Percentiles rank a stretch among this genome's conserved stretches.
Conservation (phyloP, 2,329 filamentous ascomycete species). For the Capronia epimyces region DNA sequence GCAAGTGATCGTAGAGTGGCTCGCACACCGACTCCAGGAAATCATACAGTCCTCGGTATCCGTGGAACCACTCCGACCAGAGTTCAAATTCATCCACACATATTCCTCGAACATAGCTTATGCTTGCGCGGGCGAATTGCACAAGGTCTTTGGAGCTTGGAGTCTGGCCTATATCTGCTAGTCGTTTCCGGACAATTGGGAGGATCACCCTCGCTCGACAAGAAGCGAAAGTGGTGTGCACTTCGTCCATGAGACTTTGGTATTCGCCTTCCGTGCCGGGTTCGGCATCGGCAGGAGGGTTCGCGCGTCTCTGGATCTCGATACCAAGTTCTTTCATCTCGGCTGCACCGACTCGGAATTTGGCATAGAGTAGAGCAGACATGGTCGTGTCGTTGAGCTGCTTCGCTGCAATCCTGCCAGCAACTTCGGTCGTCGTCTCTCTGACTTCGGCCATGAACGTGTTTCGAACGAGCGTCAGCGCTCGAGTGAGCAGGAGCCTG, state of each 20-base stretch:
- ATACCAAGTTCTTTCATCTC: conserved; percentile 61
- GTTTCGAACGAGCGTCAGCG: conserved; percentile 61
- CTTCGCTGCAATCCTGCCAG: conserved; percentile 59
- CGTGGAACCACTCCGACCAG: conserved; percentile 63
- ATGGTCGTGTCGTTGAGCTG: conserved; percentile 66
- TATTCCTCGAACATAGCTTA: conserved; percentile 60
- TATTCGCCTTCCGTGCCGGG: conserved; percentile 58
- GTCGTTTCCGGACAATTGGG: conserved; percentile 58
- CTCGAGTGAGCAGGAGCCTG: conserved; percentile 68
- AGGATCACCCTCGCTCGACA: conserved; percentile 55
- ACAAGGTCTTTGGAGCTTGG: conserved; percentile 60
- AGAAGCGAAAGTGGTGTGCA: conserved; percentile 59
- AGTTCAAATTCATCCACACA: conserved; percentile 64
- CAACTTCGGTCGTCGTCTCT: conserved; percentile 58
- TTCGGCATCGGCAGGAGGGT: conserved; percentile 55
- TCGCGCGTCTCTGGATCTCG: conserved; percentile 62
- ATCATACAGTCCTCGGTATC: conserved; percentile 57
- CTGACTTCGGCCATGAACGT: conserved; percentile 60
- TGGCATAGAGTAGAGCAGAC: conserved; percentile 65
- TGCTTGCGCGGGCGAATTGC: conserved; percentile 58
- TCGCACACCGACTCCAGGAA: conserved; percentile 64
- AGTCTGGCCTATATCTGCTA: conserved; percentile 50
- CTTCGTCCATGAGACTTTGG: conserved; percentile 59
- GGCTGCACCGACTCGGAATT: conserved; percentile 61
- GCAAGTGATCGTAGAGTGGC: conserved; percentile 61